Evolutionary conservation across 179 eudicot genomes (phyloP), one percentile per base, ranked within the genome.

Genomic region (Camellia oleifera): DNA sequence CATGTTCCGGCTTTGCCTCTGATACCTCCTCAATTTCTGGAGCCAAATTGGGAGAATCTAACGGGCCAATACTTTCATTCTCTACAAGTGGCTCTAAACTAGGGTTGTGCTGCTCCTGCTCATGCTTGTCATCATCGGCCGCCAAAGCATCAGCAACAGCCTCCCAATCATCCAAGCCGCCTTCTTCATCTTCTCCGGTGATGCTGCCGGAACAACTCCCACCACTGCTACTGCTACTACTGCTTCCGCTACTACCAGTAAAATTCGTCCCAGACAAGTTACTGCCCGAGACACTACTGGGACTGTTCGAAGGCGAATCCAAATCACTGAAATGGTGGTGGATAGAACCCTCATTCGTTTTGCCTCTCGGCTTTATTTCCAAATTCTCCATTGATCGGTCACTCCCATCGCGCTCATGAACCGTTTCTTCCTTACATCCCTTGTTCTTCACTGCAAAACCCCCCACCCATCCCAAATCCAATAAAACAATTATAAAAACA

Each of bases 121-220:
- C 83, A 65, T 83, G 81, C 82, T 87, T 90, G 77, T 83, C 87
- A 76, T 88, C 88, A 2, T 82, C 42, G 69, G 88, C 90, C 10
- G 89, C 94, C 86, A 95, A 86, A 48, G 94, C 97, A 87, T 95
- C 99, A 12, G 98, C 97, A 75, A 94, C 75, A 12, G 94, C 93
- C 83, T 95, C 98, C 99, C 99, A 95, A 83, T 95, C 99, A 84
- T 94, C 98, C 88, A 89, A 88, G 86, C 89, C 86, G 0, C 72
- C 84, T 4, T 72, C 76, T 79, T 91, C 98, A 75, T 92, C 97
- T 64, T 92, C 95, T 56, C 89, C 95, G 0, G 86, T 84, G 23
- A 90, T 74, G 75, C 91, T 89, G 45, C 91, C 91, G 0, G 90
- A 91, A 80, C 77, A 88, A 82, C 87, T 85, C 2, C 94, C 88